Base-by-base conservation (phyloP, 257 asterid genomes). In the Leptodermis oblonga region DNA sequence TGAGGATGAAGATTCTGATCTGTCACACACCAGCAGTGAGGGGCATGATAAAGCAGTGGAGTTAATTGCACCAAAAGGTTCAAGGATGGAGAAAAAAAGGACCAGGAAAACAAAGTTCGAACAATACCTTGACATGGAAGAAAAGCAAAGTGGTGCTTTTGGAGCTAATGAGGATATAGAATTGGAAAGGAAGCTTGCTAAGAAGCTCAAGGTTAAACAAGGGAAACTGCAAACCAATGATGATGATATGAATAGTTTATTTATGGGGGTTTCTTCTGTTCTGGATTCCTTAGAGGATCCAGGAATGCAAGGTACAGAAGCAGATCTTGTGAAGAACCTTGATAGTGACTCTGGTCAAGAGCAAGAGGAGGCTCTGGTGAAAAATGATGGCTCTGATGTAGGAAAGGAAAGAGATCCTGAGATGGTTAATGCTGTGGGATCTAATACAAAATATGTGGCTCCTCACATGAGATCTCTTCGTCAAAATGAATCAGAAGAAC, bases 151-250 rank as follows among this genome's bases (percentile, higher is more conserved):
- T 54, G 84, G 71, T 46, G 74, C 15, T 71, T 52, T 69, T 42
- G 75, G 74, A 36, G 82, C 78, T 64, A 82, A 79, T 8, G 78
- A 81, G 69, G 90, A 76, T 79, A 13, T 85, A 68, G 72, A 59
- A 78, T 72, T 81, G 33, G 90, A 93, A 84, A 86, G 73, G 76
- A 88, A 81, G 83, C 89, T 88, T 49, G 91, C 91, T 0, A 86
- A 88, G 89, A 90, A 79, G 76, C 95, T 88, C 55, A 92, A 82
- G 85, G 76, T 84, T 75, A 90, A 87, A 78, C 76, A 79, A 61
- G 95, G 88, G 74, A 78, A 76, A 69, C 73, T 92, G 74, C 66
- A 31, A 63, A 75, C 79, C 43, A 84, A 81, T 20, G 81, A 79
- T 65, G 92, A 90, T 77, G 94, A 77, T 72, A 28, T 82, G 28